Conservation (phyloP, 192 early-diverging fungal genomes). For the Backusella morwellensis region DNA sequence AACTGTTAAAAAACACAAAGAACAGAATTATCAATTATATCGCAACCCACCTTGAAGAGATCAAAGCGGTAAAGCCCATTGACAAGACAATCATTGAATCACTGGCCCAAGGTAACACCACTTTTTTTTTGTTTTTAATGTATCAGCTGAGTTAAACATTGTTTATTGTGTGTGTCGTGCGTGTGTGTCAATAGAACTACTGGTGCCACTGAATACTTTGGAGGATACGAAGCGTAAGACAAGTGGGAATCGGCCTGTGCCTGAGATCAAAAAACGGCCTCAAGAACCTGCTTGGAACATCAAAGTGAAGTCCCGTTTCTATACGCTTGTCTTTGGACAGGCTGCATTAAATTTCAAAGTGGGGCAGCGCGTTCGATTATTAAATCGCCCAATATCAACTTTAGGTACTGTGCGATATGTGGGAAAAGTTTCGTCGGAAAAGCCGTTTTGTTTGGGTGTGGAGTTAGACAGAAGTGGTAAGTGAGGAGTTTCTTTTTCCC, state of each 20-base stretch:
- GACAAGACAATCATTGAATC: slow-evolving; percentile 15
- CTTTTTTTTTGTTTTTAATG: background rate
- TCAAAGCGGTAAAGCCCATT: slow-evolving; percentile 9
- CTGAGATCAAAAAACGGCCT: background rate
- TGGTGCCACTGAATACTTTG: slow-evolving; percentile 15
- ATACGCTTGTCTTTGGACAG: background rate
- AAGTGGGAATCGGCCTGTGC: background rate
- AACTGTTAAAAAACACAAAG: slow-evolving; percentile 12
- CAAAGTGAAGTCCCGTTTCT: background rate
- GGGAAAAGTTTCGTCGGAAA: slow-evolving; percentile 11
- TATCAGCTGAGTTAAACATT: slow-evolving; percentile 3
- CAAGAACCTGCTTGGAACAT: slow-evolving; percentile 12
- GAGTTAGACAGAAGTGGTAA: slow-evolving; percentile 24
- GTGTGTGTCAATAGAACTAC: slow-evolving; percentile 8
- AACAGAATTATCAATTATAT: slow-evolving; percentile 17
- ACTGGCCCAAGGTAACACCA: slow-evolving; percentile 25
- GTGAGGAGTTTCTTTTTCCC: background rate
- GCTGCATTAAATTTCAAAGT: background rate
- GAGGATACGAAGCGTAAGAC: background rate
- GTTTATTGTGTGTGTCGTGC: background rate
- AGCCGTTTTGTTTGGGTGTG: slow-evolving; percentile 7
- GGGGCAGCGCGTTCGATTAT: slow-evolving; percentile 13
- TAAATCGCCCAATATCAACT: slow-evolving; percentile 15
- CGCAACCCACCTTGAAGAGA: slow-evolving; percentile 1
- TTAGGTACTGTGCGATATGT: slow-evolving; percentile 14